Percentiles rank a stretch among this genome's conserved stretches.
Evolutionary conservation across 2,329 filamentous ascomycete species (phyloP).

Genomic region (Uncinocarpus reesii): DNA sequence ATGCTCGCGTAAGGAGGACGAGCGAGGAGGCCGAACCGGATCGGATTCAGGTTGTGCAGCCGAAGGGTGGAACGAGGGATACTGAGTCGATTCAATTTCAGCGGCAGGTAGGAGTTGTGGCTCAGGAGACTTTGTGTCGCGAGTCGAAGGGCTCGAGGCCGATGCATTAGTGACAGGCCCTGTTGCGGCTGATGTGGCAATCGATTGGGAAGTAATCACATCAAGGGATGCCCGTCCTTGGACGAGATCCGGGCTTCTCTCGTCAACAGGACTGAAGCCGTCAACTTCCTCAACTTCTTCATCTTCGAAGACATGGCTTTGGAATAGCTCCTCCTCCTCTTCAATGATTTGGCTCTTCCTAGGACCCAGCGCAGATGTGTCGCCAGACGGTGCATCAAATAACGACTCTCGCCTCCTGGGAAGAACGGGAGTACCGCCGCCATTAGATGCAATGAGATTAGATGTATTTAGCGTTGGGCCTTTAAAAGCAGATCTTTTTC

Average conservation of each 20-base stretch:
- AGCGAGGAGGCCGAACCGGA: conserved; percentile 27
- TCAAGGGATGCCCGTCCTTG: conserved; percentile 21
- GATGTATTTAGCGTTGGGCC: conserved; percentile 36
- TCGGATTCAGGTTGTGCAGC: conserved; percentile 26
- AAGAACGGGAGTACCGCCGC: conserved; percentile 28
- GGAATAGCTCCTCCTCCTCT: conserved; percentile 33
- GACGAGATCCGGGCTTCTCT: conserved; percentile 14
- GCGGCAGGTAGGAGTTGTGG: conserved; percentile 16
- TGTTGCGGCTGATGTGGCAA: background rate
- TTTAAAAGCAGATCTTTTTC: conserved; percentile 38
- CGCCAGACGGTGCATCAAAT: conserved; percentile 19
- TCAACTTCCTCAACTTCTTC: conserved; percentile 36
- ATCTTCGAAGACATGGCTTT: conserved; percentile 18
- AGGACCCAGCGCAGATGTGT: conserved; percentile 22
- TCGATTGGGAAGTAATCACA: conserved; percentile 6
- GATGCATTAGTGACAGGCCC: background rate
- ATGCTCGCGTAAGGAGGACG: conserved; percentile 28
- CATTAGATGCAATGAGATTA: conserved; percentile 26
- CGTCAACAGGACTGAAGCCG: conserved; percentile 29
- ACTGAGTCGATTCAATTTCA: conserved; percentile 18
- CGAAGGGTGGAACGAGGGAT: conserved; percentile 26
- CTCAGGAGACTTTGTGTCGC: conserved; percentile 6
- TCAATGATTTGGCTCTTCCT: conserved; percentile 37
- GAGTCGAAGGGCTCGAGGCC: background rate
- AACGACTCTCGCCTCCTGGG: conserved; percentile 23